These are phyloP conservation scores for Mycena galericulata DNA, from an alignment of 768 basidiomycete genomes.

Conservation along the genomic window DNA sequence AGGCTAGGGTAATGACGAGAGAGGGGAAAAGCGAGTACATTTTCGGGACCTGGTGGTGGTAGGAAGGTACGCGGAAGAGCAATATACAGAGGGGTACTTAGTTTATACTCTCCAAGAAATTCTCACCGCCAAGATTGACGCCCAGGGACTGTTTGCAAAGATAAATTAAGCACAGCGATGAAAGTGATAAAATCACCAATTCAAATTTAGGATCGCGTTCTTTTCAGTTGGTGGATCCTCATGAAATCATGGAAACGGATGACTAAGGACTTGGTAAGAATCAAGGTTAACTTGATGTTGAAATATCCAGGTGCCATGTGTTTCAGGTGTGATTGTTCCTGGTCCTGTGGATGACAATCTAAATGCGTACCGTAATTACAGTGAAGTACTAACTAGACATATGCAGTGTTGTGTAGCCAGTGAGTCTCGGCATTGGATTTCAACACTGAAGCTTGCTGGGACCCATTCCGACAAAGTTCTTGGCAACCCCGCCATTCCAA, in stretches of 20 bases:
- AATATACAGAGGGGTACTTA: slow-evolving; percentile 8
- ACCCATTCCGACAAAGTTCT: too few relatives aligned
- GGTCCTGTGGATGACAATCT: slow-evolving; percentile 2
- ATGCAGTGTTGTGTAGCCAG: too few relatives aligned
- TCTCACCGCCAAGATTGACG: slow-evolving; percentile 2
- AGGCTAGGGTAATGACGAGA: slow-evolving; percentile 5
- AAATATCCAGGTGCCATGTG: background rate
- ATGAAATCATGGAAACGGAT: slow-evolving; percentile 3
- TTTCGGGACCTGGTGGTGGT: slow-evolving; percentile 3
- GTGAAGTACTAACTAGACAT: background rate
- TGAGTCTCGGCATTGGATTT: too few relatives aligned
- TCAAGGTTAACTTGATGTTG: slow-evolving; percentile 3
- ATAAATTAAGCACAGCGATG: slow-evolving; percentile 12
- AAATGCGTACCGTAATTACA: background rate
- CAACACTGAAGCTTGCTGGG: too few relatives aligned
- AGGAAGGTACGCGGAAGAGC: background rate
- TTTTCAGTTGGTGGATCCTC: slow-evolving; percentile 8
- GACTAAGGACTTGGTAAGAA: background rate
- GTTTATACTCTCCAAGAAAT: slow-evolving; percentile 7
- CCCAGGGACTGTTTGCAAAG: slow-evolving; percentile 5
- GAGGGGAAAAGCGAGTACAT: slow-evolving; percentile 9
- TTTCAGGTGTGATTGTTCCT: too few relatives aligned
- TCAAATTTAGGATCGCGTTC: background rate
- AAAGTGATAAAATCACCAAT: slow-evolving; percentile 9
- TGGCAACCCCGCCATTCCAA: too few relatives aligned